These are phyloP conservation scores for Ogataea polymorpha DNA, from an alignment of 805 yeast species.

Conservation along the genomic window DNA sequence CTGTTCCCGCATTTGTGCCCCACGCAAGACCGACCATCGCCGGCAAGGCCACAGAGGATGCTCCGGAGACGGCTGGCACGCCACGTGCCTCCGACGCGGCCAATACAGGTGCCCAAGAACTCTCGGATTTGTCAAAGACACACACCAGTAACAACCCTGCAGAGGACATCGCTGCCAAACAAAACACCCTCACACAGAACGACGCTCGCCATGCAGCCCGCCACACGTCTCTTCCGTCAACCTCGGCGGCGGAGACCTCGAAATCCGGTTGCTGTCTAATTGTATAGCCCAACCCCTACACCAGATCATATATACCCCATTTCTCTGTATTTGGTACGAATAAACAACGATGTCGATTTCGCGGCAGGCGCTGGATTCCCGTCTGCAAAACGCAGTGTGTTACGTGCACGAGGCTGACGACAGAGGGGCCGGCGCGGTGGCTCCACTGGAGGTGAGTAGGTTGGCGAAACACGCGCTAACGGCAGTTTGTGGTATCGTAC, in stretches of 20 bases:
- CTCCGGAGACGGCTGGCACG: neutral
- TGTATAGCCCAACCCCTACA: slow-evolving; percentile 5
- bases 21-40: slow-evolving; percentile 1
- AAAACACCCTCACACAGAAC: neutral
- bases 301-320: slow-evolving; percentile 4
- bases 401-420: slow-evolving; percentile 4
- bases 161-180: slow-evolving; percentile 1
- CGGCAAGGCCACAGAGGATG: neutral
- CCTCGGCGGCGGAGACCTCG: neutral
- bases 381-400: slow-evolving; percentile 2
- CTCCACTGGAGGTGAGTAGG: neutral
- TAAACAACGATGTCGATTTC: neutral
- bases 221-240: neutral
- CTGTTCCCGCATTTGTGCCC: slow-evolving; percentile 24
- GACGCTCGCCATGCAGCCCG: neutral
- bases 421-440: neutral
- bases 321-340: neutral
- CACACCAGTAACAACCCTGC: neutral
- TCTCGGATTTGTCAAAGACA: neutral
- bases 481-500: slow-evolving; percentile 6
- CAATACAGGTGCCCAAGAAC: neutral
- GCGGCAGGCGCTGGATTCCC: neutral
- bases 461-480: neutral
- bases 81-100: neutral
- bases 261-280: slow-evolving; percentile 8